Evolutionary conservation across 2,329 filamentous ascomycete species (phyloP), one percentile per base, ranked within the genome.

Genomic region (Tolypocladium guangdongense): DNA sequence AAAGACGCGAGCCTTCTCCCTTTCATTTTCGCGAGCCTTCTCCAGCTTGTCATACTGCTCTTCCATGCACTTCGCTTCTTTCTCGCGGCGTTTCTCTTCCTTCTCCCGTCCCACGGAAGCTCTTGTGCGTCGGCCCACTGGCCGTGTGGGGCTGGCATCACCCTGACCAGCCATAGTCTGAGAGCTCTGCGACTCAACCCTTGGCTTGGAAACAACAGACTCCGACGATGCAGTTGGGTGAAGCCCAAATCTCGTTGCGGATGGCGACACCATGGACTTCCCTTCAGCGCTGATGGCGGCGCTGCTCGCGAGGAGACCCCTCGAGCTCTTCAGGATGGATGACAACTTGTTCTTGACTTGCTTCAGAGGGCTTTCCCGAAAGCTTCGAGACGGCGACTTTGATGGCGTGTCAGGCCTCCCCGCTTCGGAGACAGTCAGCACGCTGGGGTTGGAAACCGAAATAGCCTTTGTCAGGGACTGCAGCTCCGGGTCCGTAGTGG

Each of bases 271-370:
- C 7, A 83, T 64, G 0, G 76, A 74, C 59, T 84, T 85, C 8
- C 79, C 78, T 59, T 85, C 82, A 0, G 81, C 81, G 60, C 81
- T 84, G 38, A 81, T 71, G 18, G 77, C 80, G 3, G 81, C 82
- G 60, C 82, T 92, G 60, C 87, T 95, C 20, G 86, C 89, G 57
- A 96, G 85, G 49, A 96, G 80, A 16, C 86, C 88, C 67, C 88
- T 92, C 4, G 91, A 93, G 53, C 86, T 88, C 69, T 90, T 91
- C 61, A 96, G 76, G 55, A 96, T 90, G 11, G 91, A 95, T 48
- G 92, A 95, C 49, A 97, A 76, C 66, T 90, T 95, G 64, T 88
- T 89, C 72, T 96, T 97, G 32, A 93, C 91, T 51, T 93, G 90
- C 68, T 91, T 96, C 55, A 96, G 70, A 6, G 90, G 90, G 55